Evolutionary conservation across 306 rosid species (phyloP).

Genomic region (Castanospermum australe): DNA sequence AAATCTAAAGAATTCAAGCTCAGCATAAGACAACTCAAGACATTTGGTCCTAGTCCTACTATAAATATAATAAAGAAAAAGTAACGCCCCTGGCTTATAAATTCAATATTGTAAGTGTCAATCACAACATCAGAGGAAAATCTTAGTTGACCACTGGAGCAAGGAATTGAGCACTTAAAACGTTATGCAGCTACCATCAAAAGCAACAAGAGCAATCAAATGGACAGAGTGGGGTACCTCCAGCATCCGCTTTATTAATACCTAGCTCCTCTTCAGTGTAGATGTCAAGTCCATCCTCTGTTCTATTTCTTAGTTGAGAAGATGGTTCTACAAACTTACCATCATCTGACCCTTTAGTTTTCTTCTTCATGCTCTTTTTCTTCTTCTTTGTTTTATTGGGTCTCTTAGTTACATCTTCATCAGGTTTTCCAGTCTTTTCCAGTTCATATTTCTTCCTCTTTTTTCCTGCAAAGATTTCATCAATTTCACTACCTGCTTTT

Average conservation of each 20-base stretch:
- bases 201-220: slow-evolving; percentile 91
- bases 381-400: slow-evolving; percentile 37
- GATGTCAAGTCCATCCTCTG: slow-evolving; percentile 57
- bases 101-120: neutral
- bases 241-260: slow-evolving; percentile 55
- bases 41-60: neutral
- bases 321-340: slow-evolving; percentile 35
- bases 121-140: neutral
- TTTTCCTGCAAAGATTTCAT: slow-evolving; percentile 65
- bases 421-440: slow-evolving; percentile 12
- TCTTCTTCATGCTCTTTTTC: slow-evolving; percentile 36
- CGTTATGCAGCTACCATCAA: slow-evolving; percentile 26
- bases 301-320: slow-evolving; percentile 49
- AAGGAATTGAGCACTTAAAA: neutral
- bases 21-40: neutral
- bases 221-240: slow-evolving; percentile 77
- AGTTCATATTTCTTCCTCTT: slow-evolving; percentile 56
- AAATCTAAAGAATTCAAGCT: slow-evolving; percentile 9
- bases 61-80: neutral
- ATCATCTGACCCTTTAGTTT: slow-evolving; percentile 8
- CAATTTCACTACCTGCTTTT: slow-evolving; percentile 53
- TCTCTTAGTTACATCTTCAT: slow-evolving; percentile 28
- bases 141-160: neutral
- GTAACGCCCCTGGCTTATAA: neutral
- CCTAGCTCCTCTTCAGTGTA: slow-evolving; percentile 77